Conservation (phyloP, 2,329 filamentous ascomycete genomes). For the Aspergillus quadrilineatus region DNA sequence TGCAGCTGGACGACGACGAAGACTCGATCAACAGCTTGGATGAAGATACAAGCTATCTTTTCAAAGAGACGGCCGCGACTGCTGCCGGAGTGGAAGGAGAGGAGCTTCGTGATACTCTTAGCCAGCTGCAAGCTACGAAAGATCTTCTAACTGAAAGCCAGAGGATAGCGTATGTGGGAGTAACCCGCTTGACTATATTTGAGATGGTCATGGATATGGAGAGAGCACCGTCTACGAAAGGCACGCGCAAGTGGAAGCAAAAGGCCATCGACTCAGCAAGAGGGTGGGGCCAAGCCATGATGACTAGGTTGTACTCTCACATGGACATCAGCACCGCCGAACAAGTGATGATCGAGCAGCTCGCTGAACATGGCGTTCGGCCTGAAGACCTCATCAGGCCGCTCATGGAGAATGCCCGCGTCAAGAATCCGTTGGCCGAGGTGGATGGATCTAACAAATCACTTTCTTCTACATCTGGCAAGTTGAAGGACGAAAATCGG, state of each 20-base stretch:
- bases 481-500: conserved; percentile 24
- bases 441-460: conserved; percentile 38
- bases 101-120: conserved; percentile 78
- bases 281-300: conserved; percentile 99
- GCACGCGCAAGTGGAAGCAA: conserved; percentile 69
- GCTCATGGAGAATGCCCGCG: conserved; percentile 86
- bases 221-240: conserved; percentile 57
- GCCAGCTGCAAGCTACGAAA: conserved; percentile 94
- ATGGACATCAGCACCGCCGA: conserved; percentile 91
- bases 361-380: conserved; percentile 86
- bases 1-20: conserved; percentile 92
- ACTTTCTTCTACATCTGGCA: conserved; percentile 36
- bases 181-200: conserved; percentile 77
- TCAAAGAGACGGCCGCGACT: conserved; percentile 69
- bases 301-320: conserved; percentile 88
- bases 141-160: conserved; percentile 93
- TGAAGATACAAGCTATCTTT: conserved; percentile 93
- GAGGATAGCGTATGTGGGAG: conserved; percentile 90
- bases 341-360: conserved; percentile 98
- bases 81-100: conserved; percentile 68
- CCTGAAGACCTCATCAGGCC: conserved; percentile 79
- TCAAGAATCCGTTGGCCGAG: conserved; percentile 85
- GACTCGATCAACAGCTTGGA: conserved; percentile 95
- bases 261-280: conserved; percentile 73
- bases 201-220: conserved; percentile 72